Base-by-base conservation (phyloP, 2,329 filamentous ascomycete genomes). In the Aureobasidium sp. region DNA sequence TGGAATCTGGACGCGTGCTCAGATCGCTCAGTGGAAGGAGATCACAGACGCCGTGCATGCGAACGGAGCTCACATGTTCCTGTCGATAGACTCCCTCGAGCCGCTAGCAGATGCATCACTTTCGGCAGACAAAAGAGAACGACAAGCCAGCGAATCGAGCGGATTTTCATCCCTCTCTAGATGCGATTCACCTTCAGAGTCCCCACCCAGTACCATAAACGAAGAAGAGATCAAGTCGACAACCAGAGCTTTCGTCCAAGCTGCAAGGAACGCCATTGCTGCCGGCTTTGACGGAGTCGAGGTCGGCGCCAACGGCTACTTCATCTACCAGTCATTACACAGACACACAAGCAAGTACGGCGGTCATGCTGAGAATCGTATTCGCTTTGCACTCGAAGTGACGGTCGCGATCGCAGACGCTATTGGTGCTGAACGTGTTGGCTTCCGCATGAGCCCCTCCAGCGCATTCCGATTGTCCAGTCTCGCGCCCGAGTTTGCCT, bases 271-370 rank as follows among this genome's bases (percentile, higher is more conserved):
- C 44, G 76, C 77, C 0, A 68, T 79, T 7, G 71, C 74, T 42
- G 82, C 80, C 3, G 82, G 82, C 0, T 82, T 85, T 64, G 86
- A 89, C 67, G 82, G 83, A 5, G 79, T 89, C 16, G 86, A 79
- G 64, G 71, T 79, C 13, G 77, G 70, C 41, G 73, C 69, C 6
- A 73, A 71, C 58, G 69, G 69, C 8, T 90, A 90, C 68, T 77
- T 91, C 1, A 71, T 88, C 11, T 80, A 81, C 62, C 80, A 86
- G 66, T 91, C 90, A 70, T 74, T 88, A 16, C 86, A 83, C 65
- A 74, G 75, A 49, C 77, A 84, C 2, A 81, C 73, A 2, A 79
- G 82, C 62, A 66, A 51, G 58, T 81, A 72, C 72, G 80, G 72
- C 6, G 79, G 79, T 6, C 76, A 72, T 39, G 68, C 79, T 9